Conservation (phyloP, 768 basidiomycete genomes). For the Dictyophora rubrovolvata region DNA sequence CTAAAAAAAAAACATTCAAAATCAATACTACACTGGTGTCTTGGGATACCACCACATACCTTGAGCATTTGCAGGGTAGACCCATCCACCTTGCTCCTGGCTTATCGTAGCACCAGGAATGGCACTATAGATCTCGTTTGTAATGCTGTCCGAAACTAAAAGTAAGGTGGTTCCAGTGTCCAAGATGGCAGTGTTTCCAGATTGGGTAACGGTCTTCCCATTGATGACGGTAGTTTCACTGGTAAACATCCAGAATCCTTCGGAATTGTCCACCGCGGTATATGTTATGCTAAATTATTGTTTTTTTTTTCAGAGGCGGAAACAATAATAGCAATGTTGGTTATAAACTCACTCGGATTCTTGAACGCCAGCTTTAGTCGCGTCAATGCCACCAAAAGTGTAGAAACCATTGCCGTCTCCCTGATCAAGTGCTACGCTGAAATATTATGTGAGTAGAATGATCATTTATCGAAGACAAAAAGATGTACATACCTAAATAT, state of each 20-base stretch:
- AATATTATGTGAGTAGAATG: not conserved
- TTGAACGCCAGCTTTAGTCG: conserved; percentile 13
- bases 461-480: not conserved
- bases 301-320: not conserved
- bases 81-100: conserved; percentile 28
- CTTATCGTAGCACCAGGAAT: conserved; percentile 27
- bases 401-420: conserved; percentile 29
- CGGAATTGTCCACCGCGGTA: conserved; percentile 17
- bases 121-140: conserved; percentile 23
- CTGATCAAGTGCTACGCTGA: conserved; percentile 25
- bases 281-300: not conserved
- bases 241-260: conserved; percentile 31
- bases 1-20: not conserved
- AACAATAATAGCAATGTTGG: not conserved
- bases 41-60: not conserved
- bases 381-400: conserved; percentile 29
- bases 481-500: conserved; percentile 1
- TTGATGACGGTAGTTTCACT: conserved; percentile 20
- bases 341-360: conserved; percentile 1
- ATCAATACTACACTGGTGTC: not conserved
- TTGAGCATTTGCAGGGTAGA: conserved; percentile 22
- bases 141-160: conserved; percentile 23
- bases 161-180: conserved; percentile 28
- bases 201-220: conserved; percentile 17
- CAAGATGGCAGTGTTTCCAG: conserved; percentile 26